A percentile compares a stretch with the other conserved stretches of the same genome.
Evolutionary conservation across 2,329 filamentous ascomycete genomes (phyloP).

Genomic region (Diaporthe helianthi): DNA sequence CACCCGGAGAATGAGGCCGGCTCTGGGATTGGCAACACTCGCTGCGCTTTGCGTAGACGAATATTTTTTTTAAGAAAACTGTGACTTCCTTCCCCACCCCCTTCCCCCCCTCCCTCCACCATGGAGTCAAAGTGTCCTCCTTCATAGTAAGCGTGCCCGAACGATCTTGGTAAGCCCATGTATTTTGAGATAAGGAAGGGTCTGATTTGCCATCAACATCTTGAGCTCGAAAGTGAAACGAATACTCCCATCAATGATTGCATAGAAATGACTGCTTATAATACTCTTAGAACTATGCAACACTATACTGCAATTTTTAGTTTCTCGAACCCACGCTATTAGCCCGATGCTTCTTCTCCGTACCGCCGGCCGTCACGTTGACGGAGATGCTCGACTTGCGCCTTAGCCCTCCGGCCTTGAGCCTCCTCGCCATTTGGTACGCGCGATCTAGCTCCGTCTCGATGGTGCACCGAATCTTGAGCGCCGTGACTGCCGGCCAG

Average conservation of each 20-base stretch:
- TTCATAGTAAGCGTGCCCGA: not conserved
- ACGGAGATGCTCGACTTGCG: constrained; percentile 50
- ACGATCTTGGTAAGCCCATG: not conserved
- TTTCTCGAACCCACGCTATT: constrained; percentile 36
- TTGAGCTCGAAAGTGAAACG: no score
- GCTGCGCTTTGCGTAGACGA: constrained; percentile 44
- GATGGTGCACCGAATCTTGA: constrained; percentile 82
- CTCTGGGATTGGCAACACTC: constrained; percentile 48
- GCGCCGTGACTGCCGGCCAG: constrained; percentile 85
- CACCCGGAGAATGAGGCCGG: constrained; percentile 48
- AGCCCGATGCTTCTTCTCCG: constrained; percentile 35
- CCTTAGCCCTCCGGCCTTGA: constrained; percentile 59
- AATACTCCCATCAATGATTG: not conserved
- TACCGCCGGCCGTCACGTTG: constrained; percentile 34
- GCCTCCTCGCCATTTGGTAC: constrained; percentile 78
- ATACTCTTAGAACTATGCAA: not conserved
- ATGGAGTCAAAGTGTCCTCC: not conserved
- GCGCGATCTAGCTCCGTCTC: constrained; percentile 88
- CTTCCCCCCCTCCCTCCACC: not conserved
- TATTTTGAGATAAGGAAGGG: not conserved
- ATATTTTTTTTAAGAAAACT: constrained; percentile 25
- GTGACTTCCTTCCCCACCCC: not conserved
- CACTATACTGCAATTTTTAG: constrained; percentile 17
- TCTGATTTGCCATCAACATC: not conserved
- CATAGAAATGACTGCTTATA: not conserved